phyloP scores from a whole-genome alignment of 2,329 filamentous ascomycete genomes.

The Parascedosporium putredinis region DNA sequence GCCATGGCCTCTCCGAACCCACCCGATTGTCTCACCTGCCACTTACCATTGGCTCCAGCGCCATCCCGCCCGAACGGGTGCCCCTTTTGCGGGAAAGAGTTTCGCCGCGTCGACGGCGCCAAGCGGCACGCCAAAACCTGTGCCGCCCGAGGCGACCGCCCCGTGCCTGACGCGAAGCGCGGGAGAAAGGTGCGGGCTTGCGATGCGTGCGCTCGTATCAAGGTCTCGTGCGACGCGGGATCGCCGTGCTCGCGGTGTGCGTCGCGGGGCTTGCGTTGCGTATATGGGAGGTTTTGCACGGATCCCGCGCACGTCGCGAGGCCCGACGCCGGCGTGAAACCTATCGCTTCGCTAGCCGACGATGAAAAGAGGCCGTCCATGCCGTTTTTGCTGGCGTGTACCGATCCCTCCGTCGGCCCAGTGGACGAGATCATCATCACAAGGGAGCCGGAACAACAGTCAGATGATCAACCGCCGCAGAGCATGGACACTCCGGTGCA shows the following conservation, averaged over 20 bases:
- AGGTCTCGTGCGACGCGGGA: neutral
- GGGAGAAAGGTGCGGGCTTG: neutral
- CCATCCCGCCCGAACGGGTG: conserved; percentile 25
- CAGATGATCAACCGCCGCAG: neutral
- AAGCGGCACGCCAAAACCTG: conserved; percentile 2
- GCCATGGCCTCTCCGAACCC: neutral
- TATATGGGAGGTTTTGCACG: neutral
- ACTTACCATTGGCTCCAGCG: neutral
- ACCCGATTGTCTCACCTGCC: neutral
- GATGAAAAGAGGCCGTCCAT: neutral
- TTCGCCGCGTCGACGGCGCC: conserved; percentile 1
- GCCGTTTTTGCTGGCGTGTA: neutral
- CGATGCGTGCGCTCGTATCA: neutral
- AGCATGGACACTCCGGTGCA: neutral
- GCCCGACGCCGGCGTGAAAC: neutral
- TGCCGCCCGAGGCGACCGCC: neutral
- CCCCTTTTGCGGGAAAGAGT: neutral
- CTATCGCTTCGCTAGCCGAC: neutral
- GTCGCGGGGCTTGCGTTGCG: neutral
- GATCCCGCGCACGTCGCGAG: neutral
- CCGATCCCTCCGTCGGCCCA: neutral
- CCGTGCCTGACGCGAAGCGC: neutral
- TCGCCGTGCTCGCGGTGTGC: neutral
- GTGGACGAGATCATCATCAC: neutral
- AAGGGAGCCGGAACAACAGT: neutral